Conservation (phyloP, 1,139 yeast species). For the Candida sp. region DNA sequence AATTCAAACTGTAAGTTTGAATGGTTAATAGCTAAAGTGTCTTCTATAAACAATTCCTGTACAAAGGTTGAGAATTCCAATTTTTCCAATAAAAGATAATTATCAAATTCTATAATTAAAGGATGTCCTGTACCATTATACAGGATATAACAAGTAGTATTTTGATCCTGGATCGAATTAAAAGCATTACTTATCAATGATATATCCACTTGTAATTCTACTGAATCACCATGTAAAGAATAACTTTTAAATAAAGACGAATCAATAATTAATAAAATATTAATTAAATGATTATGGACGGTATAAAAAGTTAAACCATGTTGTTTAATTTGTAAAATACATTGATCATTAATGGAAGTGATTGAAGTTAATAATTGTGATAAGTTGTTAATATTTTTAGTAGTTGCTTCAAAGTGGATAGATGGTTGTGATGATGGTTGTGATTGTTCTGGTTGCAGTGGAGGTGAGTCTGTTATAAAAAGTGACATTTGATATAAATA, state of each 20-base stretch:
- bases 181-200: slow-evolving; percentile 32
- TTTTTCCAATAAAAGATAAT: slow-evolving; percentile 61
- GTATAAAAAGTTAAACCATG: slow-evolving; percentile 33
- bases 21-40: slow-evolving; percentile 37
- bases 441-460: background rate
- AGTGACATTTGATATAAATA: no score
- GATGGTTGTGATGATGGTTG: background rate
- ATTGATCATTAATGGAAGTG: slow-evolving; percentile 30
- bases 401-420: slow-evolving; percentile 31
- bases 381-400: slow-evolving; percentile 36
- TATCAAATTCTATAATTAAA: slow-evolving; percentile 69
- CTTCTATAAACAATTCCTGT: slow-evolving; percentile 32
- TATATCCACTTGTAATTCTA: slow-evolving; percentile 37
- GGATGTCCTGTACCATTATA: slow-evolving; percentile 60
- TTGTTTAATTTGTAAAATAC: slow-evolving; percentile 30
- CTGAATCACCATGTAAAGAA: slow-evolving; percentile 13
- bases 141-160: slow-evolving; percentile 31
- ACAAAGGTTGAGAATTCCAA: slow-evolving; percentile 61
- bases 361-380: slow-evolving; percentile 36
- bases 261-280: slow-evolving; percentile 34
- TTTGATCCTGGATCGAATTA: slow-evolving; percentile 17
- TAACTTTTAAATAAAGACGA: slow-evolving; percentile 32
- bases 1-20: slow-evolving; percentile 56
- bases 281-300: slow-evolving; percentile 36
- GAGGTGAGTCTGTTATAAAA: no score